phyloP scores from a whole-genome alignment of 352 stramenopile species.

The Pythium phragmiticola region DNA sequence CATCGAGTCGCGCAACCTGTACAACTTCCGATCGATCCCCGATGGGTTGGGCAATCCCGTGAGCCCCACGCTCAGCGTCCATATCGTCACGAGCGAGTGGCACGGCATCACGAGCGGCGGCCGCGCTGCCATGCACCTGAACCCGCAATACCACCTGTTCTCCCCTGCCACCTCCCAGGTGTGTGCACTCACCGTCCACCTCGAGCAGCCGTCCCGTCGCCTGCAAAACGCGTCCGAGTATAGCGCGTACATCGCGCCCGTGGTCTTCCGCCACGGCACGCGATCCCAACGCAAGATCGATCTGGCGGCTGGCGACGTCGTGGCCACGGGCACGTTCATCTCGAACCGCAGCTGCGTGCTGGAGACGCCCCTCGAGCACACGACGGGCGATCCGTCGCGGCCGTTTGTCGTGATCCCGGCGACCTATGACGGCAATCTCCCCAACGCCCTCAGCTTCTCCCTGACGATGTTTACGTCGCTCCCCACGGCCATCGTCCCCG shows the following conservation, averaged over 20 bases:
- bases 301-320: constrained; percentile 60
- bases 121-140: constrained; percentile 80
- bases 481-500: constrained; percentile 31
- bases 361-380: constrained; percentile 45
- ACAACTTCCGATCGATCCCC: constrained; percentile 72
- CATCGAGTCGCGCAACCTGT: constrained; percentile 80
- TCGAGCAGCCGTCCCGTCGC: constrained; percentile 77
- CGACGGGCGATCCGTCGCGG: not conserved
- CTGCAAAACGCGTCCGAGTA: constrained; percentile 79
- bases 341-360: constrained; percentile 80
- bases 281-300: constrained; percentile 76
- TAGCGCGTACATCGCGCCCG: constrained; percentile 65
- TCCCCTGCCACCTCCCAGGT: constrained; percentile 44
- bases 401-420: constrained; percentile 37
- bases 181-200: constrained; percentile 52
- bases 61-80: constrained; percentile 57
- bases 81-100: constrained; percentile 77
- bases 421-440: constrained; percentile 33
- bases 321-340: constrained; percentile 83
- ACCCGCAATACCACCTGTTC: constrained; percentile 84
- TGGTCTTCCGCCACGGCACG: constrained; percentile 76
- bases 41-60: constrained; percentile 63
- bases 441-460: constrained; percentile 20
- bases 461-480: constrained; percentile 33
- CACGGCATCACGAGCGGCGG: constrained; percentile 78